Evolutionary conservation across 164 flowering plant genomes (phyloP), one percentile per base, ranked within the genome.

Genomic region (Umbellularia californica): DNA sequence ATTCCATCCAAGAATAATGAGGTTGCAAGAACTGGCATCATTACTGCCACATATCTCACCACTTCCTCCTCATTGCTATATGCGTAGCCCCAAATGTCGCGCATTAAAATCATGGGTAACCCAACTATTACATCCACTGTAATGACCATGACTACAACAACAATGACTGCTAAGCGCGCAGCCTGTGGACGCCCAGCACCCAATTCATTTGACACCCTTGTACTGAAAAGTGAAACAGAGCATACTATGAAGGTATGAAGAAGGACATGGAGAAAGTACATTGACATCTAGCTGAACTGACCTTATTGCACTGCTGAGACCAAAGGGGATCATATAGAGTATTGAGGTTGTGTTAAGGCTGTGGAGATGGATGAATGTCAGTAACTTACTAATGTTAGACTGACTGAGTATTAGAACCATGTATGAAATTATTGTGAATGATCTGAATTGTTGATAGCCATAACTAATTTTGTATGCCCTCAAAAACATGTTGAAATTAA

Each of bases 11-110:
- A 51, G 63, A 88, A 85, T 71, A 71, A 72, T 33, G 85, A 79
- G 1, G 33, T 22, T 50, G 86, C 89, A 58, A 88, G 50, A n/a
- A 87, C 60, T 12, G 88, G 91, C 82, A 85, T 47, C 83, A 88
- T 84, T 47, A 19, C 24, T n/a, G 87, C 81, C 6, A 84, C 79
- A 72, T 84, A 82, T 64, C 47, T 71, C 67, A 82, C 77, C 22
- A 87, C 87, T 77, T 84, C 77, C 60, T 15, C 27, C 66, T 85
- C 86, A 58, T 75, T 82, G 82, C 79, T 86, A 74, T 58, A 86
- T 15, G 68, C 69, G 66, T 79, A 77, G 23, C 86, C 86, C 73
- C 83, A 70, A 27, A 78, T 41, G 52, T 72, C 24, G 2, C 84
- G 84, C 63, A 77, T 47, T 30, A 33, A 50, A 50, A 84, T 77